Evolutionary conservation across 2,329 filamentous ascomycete species (phyloP), one percentile per base, ranked within the genome.

Genomic region (Penicillium oxalicum): DNA sequence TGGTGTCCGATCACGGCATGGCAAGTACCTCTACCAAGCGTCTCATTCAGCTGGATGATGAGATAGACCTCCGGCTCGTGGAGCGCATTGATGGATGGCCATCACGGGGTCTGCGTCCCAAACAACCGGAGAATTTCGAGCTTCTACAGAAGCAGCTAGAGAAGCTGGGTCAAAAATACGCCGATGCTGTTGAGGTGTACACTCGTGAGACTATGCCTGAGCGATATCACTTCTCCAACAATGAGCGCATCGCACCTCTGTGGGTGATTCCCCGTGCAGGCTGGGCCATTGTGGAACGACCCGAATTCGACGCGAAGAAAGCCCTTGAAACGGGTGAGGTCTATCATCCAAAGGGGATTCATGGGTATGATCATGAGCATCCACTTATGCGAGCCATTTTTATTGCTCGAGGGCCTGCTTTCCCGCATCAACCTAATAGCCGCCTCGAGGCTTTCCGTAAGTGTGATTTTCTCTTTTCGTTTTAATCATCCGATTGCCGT

Each of bases 1-100:
- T 98, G n/a, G 91, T 98, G 2, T 96, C 90, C 0, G 93, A 98
- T 65, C 93, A 98, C 65, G 93, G 93, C 44, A 98, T 98, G 93
- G 93, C 93, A 1, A 95, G 90, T 0, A 97, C 93, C 0, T 87
- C 91, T 51, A 81, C 80, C 0, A 77, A 83, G 13, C 81, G 93
- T 9, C 74, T 97, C 40, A 79, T 97, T 26, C 93, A 97, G 69
- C 76, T 97, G 2, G 93, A 98, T 55, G 89, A 96, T 62, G 71
- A 97, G 4, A 77, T 97, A 40, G 88, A 96, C 64, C 77, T 86
- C 5, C 74, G 72, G 42, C 79, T 89, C 58, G 83, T 97, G 39
- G 85, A 86, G 50, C 89, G 93, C 64, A 86, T 83, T 26, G 93
- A 98, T 58, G 93, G 93, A 47, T 98, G 93, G 93, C 93, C 93